Percentiles rank a stretch among this genome's conserved stretches.
Evolutionary conservation across 352 stramenopile species (phyloP).

Genomic region (Globisporangium paddicum): DNA sequence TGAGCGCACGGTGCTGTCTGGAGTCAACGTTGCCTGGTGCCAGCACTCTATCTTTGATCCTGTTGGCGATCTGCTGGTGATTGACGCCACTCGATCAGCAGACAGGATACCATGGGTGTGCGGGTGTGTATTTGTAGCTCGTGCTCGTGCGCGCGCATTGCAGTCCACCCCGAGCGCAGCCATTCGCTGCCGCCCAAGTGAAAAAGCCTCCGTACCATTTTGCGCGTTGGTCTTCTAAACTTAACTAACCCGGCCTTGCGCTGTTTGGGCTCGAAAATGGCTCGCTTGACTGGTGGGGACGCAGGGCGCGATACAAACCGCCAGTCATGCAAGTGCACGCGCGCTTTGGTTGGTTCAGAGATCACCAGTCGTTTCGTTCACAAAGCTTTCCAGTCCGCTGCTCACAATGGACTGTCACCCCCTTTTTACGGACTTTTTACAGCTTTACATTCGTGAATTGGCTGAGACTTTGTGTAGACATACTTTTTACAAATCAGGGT

Average conservation of each 20-base stretch:
- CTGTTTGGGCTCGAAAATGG: constrained; percentile 11
- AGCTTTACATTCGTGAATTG: neutral
- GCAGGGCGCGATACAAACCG: constrained; percentile 24
- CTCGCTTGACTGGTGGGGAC: constrained; percentile 32
- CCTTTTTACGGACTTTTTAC: constrained; percentile 4
- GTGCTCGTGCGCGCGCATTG: neutral
- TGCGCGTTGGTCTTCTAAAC: constrained; percentile 87
- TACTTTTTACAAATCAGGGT: no score
- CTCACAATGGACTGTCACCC: neutral
- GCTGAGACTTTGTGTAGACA: no score
- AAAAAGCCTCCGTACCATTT: constrained; percentile 60
- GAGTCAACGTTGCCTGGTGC: neutral
- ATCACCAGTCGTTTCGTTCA: constrained; percentile 1
- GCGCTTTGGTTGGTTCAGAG: constrained; percentile 36
- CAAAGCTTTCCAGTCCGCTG: no score
- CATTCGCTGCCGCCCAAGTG: neutral
- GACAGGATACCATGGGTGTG: neutral
- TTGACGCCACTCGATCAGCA: neutral
- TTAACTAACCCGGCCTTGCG: constrained; percentile 54
- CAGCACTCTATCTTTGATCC: neutral
- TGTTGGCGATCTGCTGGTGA: neutral
- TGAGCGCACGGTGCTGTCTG: neutral
- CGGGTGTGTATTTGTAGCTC: neutral
- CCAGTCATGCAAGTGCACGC: constrained; percentile 15
- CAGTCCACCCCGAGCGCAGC: neutral